Evolutionary conservation across 306 rosid genomes (phyloP), one percentile per base, ranked within the genome.

Genomic region (Castanea mollissima): DNA sequence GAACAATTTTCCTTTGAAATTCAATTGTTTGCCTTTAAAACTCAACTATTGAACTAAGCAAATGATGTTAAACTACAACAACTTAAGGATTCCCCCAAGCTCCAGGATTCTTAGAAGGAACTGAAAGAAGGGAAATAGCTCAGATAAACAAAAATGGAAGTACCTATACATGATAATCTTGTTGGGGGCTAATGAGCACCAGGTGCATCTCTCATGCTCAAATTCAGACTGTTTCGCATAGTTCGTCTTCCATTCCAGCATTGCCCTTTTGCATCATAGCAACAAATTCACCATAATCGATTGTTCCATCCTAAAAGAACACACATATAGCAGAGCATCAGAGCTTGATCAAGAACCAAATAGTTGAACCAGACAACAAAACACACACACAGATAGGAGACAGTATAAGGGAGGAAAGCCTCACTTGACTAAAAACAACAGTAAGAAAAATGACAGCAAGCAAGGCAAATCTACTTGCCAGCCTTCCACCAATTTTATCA

Each of bases 221-320:
- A 85, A 83, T 94, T 94, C 79, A 94, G 72, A 86, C 98, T 94
- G 83, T 94, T 92, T 68, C 97, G 87, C 94, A 94, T 92, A 49
- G 97, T 94, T 89, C 98, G 90, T 84, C 98, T 90, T 84, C 98
- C 98, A 70, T 60, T 69, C 92, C 92, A 56, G 87, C 87, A 78
- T 92, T 94, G 75, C 98, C 98, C 82, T 93, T 93, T 87, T 88
- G 97, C 98, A 94, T 94, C 98, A 94, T 94, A 73, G 98, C 98
- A 69, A 89, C 92, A 81, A 94, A 94, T 79, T 94, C 98, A 74
- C 98, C 88, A 54, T 94, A 94, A 83, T 94, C 98, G 13, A 94
- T 94, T 81, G 96, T 90, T 85, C 98, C 98, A 82, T 94, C 98
- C 98, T 94, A 78, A 74, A 77, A 80, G 31, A 75, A 60, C 69